Evolutionary conservation across 1,139 yeast genomes (phyloP), one percentile per base, ranked within the genome.

Genomic region (Diutina mesorugosa): DNA sequence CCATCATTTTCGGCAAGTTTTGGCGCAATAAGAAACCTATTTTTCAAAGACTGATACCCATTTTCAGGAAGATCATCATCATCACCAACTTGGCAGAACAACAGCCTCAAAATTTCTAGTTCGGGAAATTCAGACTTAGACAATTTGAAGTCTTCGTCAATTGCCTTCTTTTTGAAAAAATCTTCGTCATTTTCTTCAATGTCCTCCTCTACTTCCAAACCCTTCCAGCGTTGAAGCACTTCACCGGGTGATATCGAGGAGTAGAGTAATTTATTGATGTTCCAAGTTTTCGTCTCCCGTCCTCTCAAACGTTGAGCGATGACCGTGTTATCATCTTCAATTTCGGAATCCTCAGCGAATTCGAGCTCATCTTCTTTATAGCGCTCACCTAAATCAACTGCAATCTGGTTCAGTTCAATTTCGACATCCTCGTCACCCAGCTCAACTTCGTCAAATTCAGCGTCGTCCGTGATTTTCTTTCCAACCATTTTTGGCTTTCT

Each of bases 241-340:
- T 88, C 96, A 0, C 73, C 73, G 0, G 97, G 93, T 8, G 84
- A 80, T 51, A 90, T 73, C 62, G 87, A 87, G 57, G 84, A 82
- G 67, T 93, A 93, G 10, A 93, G 72, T 57, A 93, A 72, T 66
- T 87, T 89, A 64, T 87, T 84, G 60, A 93, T 81, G 67, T 93
- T 88, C 91, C 95, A 88, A 60, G 74, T 72, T 75, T 81, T 68
- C 69, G 72, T 64, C 2, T 75, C 74, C 35, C 72, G 62, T 46
- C 70, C 65, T 65, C 68, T 58, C 60, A 73, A 69, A 66, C 74
- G 77, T 69, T 71, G 65, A 2, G 87, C 87, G 38, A 81, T 67
- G 4, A 67, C 59, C 55, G 70, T 67, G 72, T 79, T 79, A 50
- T 65, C 61, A 9, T 63, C 66, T n/a, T 68, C 73, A 52, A 76